Evolutionary conservation across 2,329 filamentous ascomycete genomes (phyloP).

Genomic region (Cercospora beticola): DNA sequence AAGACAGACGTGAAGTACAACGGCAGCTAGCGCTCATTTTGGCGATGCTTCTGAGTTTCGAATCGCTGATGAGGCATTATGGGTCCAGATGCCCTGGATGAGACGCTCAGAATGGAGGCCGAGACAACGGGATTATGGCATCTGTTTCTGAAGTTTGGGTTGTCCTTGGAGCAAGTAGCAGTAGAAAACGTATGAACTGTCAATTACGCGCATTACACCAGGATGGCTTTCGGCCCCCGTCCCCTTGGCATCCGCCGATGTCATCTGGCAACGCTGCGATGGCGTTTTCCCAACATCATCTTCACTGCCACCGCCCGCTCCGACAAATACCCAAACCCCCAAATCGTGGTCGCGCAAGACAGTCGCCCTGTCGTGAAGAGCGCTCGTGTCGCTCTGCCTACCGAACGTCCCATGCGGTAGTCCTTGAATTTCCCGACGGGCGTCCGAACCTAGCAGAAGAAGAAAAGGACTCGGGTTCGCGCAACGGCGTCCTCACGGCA

Average conservation of each 20-base stretch:
- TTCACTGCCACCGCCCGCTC: neutral
- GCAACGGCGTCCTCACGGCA: conserved; percentile 1
- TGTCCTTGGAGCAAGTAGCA: no score
- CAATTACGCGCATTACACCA: neutral
- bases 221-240: neutral
- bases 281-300: neutral
- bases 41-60: no score
- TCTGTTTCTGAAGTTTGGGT: no score
- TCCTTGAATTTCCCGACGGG: conserved; percentile 6
- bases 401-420: conserved; percentile 10
- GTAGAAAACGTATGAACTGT: neutral
- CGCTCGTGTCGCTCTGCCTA: conserved; percentile 13
- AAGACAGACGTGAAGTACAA: no score
- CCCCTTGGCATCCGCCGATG: neutral
- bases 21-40: no score
- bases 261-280: neutral
- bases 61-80: no score
- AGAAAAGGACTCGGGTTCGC: neutral
- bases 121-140: no score
- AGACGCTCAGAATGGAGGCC: no score
- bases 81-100: no score
- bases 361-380: neutral
- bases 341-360: neutral
- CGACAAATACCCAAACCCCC: neutral
- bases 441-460: neutral